Percentiles rank a stretch among this genome's conserved stretches.
These are phyloP conservation scores for Cutaneotrichosporon dermatis DNA, from an alignment of 1,284 basidiomycete species.

Conservation along the genomic window DNA sequence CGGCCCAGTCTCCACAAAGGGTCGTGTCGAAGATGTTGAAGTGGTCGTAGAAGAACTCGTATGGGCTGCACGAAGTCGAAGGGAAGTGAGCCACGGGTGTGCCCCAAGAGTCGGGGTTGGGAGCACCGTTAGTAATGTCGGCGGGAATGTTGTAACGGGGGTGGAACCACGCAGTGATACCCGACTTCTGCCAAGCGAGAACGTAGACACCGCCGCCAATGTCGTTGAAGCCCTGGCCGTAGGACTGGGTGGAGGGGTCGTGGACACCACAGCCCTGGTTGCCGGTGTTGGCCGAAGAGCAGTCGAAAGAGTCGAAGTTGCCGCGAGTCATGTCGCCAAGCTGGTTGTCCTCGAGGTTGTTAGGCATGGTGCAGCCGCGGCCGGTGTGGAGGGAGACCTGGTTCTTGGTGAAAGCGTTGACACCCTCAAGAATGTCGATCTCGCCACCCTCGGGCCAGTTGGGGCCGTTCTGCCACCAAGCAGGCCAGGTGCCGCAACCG, in stretches of 20 bases:
- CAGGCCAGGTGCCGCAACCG: slow-evolving; percentile 73
- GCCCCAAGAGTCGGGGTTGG: slow-evolving; percentile 69
- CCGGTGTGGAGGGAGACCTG: slow-evolving; percentile 50
- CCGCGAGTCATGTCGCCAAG: slow-evolving; percentile 57
- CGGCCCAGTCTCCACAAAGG: slow-evolving; percentile 78
- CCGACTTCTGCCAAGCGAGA: slow-evolving; percentile 65
- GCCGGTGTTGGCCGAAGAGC: slow-evolving; percentile 42
- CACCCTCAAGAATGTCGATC: slow-evolving; percentile 56
- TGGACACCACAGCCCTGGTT: slow-evolving; percentile 51
- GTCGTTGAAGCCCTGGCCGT: slow-evolving; percentile 48
- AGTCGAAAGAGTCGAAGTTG: slow-evolving; percentile 43
- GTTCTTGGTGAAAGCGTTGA: slow-evolving; percentile 48
- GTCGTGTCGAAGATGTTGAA: slow-evolving; percentile 46
- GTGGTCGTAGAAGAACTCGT: slow-evolving; percentile 75
- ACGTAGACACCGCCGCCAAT: slow-evolving; percentile 51
- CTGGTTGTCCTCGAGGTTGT: slow-evolving; percentile 52
- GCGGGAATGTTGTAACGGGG: slow-evolving; percentile 63
- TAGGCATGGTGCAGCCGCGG: slow-evolving; percentile 52
- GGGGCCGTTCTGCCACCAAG: slow-evolving; percentile 50
- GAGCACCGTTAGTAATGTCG: slow-evolving; percentile 65
- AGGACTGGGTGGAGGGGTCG: slow-evolving; percentile 34
- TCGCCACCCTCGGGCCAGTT: slow-evolving; percentile 56
- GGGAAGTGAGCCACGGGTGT: slow-evolving; percentile 69
- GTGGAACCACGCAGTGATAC: slow-evolving; percentile 78
- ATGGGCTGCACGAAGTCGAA: slow-evolving; percentile 64